phyloP scores from a whole-genome alignment of 208 protist genomes.

The Porcisia deanei region DNA sequence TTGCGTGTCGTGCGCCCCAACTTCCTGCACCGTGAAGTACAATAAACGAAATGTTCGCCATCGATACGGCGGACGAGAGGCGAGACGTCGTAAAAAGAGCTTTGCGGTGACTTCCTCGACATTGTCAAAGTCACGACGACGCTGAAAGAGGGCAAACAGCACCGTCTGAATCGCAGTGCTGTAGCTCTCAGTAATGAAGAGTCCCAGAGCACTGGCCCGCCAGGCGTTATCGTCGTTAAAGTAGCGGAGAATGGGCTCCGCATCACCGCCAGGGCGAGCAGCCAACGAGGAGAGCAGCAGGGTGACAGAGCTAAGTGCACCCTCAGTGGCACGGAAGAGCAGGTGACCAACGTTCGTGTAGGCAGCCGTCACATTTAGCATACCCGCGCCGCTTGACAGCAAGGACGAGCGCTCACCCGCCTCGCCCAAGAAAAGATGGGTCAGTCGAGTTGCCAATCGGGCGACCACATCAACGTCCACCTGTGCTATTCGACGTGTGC shows the following conservation, averaged over 20 bases:
- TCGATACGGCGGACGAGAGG: conserved; percentile 50
- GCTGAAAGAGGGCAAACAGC: conserved; percentile 37
- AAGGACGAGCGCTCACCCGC: conserved; percentile 20
- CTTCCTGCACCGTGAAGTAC: conserved; percentile 28
- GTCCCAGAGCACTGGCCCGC: conserved; percentile 50
- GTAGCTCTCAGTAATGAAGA: conserved; percentile 52
- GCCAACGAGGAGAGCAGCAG: conserved; percentile 39
- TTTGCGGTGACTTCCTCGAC: conserved; percentile 40
- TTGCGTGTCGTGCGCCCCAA: not conserved
- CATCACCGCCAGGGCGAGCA: conserved; percentile 39
- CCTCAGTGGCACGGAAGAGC: conserved; percentile 42
- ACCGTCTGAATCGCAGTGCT: conserved; percentile 38
- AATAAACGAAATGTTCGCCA: conserved; percentile 43
- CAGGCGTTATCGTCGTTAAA: conserved; percentile 49
- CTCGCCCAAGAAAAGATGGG: conserved; percentile 24
- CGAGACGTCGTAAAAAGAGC: conserved; percentile 49
- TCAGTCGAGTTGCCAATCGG: conserved; percentile 34
- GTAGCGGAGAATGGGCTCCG: conserved; percentile 42
- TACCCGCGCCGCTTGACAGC: not conserved
- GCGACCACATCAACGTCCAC: conserved; percentile 48
- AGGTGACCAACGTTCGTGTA: conserved; percentile 37
- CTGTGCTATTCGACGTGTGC: conserved; percentile 37
- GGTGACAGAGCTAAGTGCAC: conserved; percentile 28
- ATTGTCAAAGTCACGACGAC: conserved; percentile 52
- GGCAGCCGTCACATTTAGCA: conserved; percentile 22